Evolutionary conservation across 2,329 filamentous ascomycete species (phyloP), one percentile per base, ranked within the genome.

Genomic region (Ophiostoma pallidulum): DNA sequence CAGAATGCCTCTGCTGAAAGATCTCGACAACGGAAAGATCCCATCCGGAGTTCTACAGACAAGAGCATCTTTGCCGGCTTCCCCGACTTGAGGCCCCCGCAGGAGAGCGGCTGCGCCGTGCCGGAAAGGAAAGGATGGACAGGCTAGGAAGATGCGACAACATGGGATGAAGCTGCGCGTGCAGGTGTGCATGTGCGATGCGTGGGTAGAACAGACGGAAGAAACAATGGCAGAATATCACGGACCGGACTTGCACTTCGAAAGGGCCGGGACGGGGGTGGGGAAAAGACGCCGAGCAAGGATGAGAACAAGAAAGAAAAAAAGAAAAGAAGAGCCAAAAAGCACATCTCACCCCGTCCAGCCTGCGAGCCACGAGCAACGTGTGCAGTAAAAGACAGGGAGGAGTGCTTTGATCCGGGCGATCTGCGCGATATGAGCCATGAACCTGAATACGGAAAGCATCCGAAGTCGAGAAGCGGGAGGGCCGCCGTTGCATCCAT

Each of bases 161-260:
- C 33, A 29, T 24, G 43, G 43, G 13, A 39, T 14, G 43, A 22
- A 10, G 19, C 19, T 8, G 16, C 16, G 14, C 4, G 16, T 14
- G 10, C 24, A 14, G 24, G 33, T 32, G 19, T 35, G 19, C 13
- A 26, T 37, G 24, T 20, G 22, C 37, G 28, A 28, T 13, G 13
- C 10, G 18, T n/a, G n/a, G n/a, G n/a, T n/a, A n/a, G n/a, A n/a
- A n/a, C n/a, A 8, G 32, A 18, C 4, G 35, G 13, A 13, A 31
- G 26, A 39, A 32, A 31, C 36, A 18, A 32, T 40, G 36, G 44
- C 37, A 40, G 29, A 46, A 19, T 33, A 46, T 40, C 19, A 40
- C 12, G 19, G 33, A 35, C 44, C 44, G 13, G 8, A 14, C 3
- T 19, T 12, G 4, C 36, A 8, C 8, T 24, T 33, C 4, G 40